Evolutionary conservation across 1,139 yeast species (phyloP), one percentile per base, ranked within the genome.

Genomic region (Candida labiduridarum): DNA sequence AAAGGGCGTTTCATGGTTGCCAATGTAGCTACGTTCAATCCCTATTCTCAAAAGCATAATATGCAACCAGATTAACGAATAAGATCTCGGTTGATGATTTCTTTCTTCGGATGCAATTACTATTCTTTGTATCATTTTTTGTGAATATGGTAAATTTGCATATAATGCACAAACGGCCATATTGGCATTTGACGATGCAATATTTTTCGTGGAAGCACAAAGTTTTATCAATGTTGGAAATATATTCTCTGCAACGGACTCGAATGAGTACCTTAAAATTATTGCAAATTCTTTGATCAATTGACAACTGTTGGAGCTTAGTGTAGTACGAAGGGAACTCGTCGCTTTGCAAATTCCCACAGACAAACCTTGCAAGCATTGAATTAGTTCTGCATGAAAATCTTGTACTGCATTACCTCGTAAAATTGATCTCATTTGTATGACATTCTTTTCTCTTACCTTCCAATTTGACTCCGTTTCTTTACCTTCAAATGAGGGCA

Each of bases 381-480:
- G 58, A 5, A 80, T 60, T 40, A 86, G 66, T 4, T 75, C 80
- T 0, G 71, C 72, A 0, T 74, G 72, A 54, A 65, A 79, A 0
- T 76, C 75, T 0, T 50, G 49, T 0, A 60, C 46, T 1, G 72
- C 10, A 59, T 85, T 82, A 2, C 92, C 92, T 40, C 91, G 71
- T 2, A 89, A 58, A 2, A 87, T 62, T 1, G 79, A 72, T 50
- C 97, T 75, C 38, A 90, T 62, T 48, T 75, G 77, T 1, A 79
- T 60, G 2, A 91, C 78, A 50, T 72, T 72, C 50, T 78, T 78
- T 59, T 92, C 97, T 60, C 99, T 77, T 1, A 64, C 60, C 25
- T 76, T 70, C 99, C 99, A 94, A 62, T 94, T 94, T 53, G 78
- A 78, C 62, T 95, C 99, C 0, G 96, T 87, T 66, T 95, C 99